phyloP scores from a whole-genome alignment of 23 red algal species.

The Pyropia haitanensis region DNA sequence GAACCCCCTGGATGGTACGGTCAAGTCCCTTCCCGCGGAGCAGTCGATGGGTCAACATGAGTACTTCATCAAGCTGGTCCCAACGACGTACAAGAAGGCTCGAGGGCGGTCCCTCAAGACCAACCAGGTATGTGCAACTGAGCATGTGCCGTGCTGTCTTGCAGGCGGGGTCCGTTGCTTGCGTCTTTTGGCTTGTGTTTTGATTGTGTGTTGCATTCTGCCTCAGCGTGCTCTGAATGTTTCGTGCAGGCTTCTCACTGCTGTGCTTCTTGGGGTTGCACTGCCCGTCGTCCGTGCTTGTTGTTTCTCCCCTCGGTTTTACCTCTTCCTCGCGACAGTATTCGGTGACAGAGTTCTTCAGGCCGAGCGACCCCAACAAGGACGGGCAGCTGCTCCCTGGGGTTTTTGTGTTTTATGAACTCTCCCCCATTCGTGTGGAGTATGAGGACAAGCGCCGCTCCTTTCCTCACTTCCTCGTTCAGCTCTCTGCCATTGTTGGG shows the following conservation, averaged over 20 bases:
- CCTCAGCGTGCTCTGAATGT: too few relatives aligned
- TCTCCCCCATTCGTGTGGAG: slow-evolving; percentile 73
- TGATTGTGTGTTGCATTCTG: too few relatives aligned
- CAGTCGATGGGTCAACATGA: slow-evolving; percentile 61
- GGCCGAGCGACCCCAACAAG: slow-evolving; percentile 23
- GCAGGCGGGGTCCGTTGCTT: too few relatives aligned
- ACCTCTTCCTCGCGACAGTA: slow-evolving; percentile 9
- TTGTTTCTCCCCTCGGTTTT: too few relatives aligned
- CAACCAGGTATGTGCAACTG: slow-evolving; percentile 22
- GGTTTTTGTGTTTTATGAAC: slow-evolving; percentile 81
- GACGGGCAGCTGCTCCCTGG: slow-evolving; percentile 48
- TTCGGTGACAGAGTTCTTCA: slow-evolving; percentile 53
- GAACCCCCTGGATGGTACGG: slow-evolving; percentile 73
- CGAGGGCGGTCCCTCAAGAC: slow-evolving; percentile 17
- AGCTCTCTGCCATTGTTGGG: slow-evolving; percentile 90
- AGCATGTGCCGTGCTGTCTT: not conserved
- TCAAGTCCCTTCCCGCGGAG: slow-evolving; percentile 5
- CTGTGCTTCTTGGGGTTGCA: too few relatives aligned
- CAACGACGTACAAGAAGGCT: slow-evolving; percentile 62
- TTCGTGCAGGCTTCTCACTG: too few relatives aligned
- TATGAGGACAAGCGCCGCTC: slow-evolving; percentile 25
- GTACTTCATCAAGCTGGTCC: slow-evolving; percentile 87
- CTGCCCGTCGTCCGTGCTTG: not conserved
- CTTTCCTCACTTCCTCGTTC: slow-evolving; percentile 90
- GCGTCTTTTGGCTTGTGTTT: too few relatives aligned